These are phyloP conservation scores for Sporisorium sorghi DNA, from an alignment of 1,284 basidiomycete species.

Conservation along the genomic window DNA sequence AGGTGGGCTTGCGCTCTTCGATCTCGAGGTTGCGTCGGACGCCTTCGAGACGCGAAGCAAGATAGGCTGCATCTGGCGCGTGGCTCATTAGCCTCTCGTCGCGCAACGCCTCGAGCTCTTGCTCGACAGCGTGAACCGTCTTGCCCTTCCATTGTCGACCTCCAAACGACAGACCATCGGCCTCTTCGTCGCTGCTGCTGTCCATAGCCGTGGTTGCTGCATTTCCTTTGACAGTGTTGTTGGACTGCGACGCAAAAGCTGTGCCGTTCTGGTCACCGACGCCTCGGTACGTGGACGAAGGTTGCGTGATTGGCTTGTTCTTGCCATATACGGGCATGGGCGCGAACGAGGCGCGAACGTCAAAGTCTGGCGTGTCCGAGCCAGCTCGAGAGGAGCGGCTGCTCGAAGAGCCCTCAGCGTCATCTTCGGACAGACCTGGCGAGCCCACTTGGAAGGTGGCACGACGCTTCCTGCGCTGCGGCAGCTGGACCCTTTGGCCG, in stretches of 20 bases:
- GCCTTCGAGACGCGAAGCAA: conserved; percentile 59
- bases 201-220: conserved; percentile 3
- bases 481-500: conserved; percentile 29
- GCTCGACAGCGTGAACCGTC: conserved; percentile 65
- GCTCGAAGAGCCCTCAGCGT: conserved; percentile 18
- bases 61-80: conserved; percentile 61
- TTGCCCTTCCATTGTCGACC: conserved; percentile 61
- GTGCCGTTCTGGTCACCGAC: conserved; percentile 20
- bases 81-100: conserved; percentile 61
- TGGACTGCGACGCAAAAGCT: conserved; percentile 3
- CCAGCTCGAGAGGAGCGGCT: conserved; percentile 30
- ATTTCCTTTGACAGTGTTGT: not conserved
- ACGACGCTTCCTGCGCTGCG: conserved; percentile 37
- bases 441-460: conserved; percentile 52
- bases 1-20: conserved; percentile 45
- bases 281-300: conserved; percentile 12
- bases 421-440: conserved; percentile 41
- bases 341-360: conserved; percentile 58
- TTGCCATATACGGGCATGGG: conserved; percentile 53
- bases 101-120: conserved; percentile 59
- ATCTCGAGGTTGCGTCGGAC: conserved; percentile 60
- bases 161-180: conserved; percentile 48
- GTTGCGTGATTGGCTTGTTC: conserved; percentile 12
- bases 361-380: conserved; percentile 49
- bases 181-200: conserved; percentile 36